Conservation (phyloP, 176 grass and related monocot species). For the Rhynchospora pubera region DNA sequence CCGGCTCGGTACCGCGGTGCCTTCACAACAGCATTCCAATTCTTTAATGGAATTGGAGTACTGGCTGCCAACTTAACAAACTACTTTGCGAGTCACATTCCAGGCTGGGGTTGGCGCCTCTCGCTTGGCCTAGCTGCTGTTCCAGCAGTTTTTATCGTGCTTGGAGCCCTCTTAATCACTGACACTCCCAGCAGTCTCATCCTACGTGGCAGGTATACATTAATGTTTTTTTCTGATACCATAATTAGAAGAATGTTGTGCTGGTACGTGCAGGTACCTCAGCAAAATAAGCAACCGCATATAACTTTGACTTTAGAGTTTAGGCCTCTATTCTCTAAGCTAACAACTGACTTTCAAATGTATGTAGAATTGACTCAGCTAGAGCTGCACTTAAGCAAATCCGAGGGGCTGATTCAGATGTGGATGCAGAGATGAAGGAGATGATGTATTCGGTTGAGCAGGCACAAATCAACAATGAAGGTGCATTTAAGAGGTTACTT, state of each 20-base stretch:
- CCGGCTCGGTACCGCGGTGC: slow-evolving; percentile 62
- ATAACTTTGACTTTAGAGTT: background rate
- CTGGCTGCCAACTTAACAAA: slow-evolving; percentile 64
- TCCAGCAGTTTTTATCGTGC: slow-evolving; percentile 56
- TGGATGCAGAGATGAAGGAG: slow-evolving; percentile 60
- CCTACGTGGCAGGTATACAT: slow-evolving; percentile 46
- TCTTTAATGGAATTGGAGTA: slow-evolving; percentile 44
- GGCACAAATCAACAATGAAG: slow-evolving; percentile 29
- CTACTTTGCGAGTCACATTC: slow-evolving; percentile 68
- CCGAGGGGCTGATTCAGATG: slow-evolving; percentile 54
- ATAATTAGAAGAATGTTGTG: too few relatives aligned
- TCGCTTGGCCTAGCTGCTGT: slow-evolving; percentile 75
- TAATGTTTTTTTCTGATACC: too few relatives aligned
- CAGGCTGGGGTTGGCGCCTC: slow-evolving; percentile 76
- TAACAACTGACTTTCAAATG: background rate
- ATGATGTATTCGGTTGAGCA: slow-evolving; percentile 32
- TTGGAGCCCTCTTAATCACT: slow-evolving; percentile 45
- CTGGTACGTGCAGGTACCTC: too few relatives aligned
- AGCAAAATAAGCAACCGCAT: too few relatives aligned
- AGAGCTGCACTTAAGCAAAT: slow-evolving; percentile 60
- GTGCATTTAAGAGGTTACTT: slow-evolving; percentile 51
- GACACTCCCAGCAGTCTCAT: slow-evolving; percentile 91
- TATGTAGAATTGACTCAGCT: slow-evolving; percentile 31
- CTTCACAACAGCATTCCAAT: slow-evolving; percentile 54
- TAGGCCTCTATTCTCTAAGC: background rate